A percentile compares a stretch with the other conserved stretches of the same genome.
phyloP scores from a whole-genome alignment of 345 rosid species.

The Lepidium sativum region DNA sequence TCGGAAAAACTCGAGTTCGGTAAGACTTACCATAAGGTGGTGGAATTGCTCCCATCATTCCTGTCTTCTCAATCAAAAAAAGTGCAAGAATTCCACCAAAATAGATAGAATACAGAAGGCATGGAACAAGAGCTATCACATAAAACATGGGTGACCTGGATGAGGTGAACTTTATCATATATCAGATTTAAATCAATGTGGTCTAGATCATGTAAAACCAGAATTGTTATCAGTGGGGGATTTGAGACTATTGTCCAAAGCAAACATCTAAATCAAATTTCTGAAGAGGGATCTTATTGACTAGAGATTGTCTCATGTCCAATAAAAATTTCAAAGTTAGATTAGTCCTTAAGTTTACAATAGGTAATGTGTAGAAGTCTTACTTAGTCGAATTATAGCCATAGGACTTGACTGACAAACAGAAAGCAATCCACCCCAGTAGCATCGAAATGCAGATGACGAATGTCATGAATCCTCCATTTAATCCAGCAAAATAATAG shows the following conservation, averaged over 20 bases:
- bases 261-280: background rate
- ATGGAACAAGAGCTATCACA: constrained; percentile 64
- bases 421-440: constrained; percentile 65
- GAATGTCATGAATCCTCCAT: constrained; percentile 86
- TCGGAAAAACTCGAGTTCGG: background rate
- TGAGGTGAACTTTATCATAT: constrained; percentile 26
- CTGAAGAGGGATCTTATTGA: background rate
- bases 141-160: constrained; percentile 69
- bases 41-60: constrained; percentile 91
- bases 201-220: background rate
- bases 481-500: constrained; percentile 66
- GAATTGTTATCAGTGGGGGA: background rate
- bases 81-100: constrained; percentile 78
- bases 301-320: background rate
- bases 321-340: background rate
- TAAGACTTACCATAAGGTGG: constrained; percentile 81
- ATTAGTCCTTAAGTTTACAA: background rate
- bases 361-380: background rate
- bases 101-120: constrained; percentile 58
- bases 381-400: constrained; percentile 57
- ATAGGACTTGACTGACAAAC: constrained; percentile 38
- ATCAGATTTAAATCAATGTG: background rate
- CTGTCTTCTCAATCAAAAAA: constrained; percentile 89
- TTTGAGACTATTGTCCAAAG: background rate
- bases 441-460: constrained; percentile 55